phyloP scores from a whole-genome alignment of 495 filamentous ascomycete genomes.

The Viridothelium virens region DNA sequence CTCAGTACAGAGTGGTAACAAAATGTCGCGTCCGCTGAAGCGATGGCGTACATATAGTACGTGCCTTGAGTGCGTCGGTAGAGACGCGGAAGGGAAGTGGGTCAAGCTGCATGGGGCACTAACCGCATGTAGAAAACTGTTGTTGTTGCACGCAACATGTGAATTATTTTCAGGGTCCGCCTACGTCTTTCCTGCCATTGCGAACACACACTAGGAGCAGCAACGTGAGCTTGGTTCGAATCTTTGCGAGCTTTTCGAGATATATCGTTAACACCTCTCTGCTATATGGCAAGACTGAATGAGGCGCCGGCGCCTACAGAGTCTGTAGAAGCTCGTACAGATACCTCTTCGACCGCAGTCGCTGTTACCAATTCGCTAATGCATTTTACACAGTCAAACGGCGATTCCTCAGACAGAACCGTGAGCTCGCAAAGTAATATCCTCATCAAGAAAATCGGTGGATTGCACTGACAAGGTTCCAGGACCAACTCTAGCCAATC shows the following conservation, averaged over 20 bases:
- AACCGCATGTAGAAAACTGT: conserved; percentile 6
- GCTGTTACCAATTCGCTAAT: conserved; percentile 12
- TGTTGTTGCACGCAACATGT: neutral
- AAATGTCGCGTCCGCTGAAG: neutral
- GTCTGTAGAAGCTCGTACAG: conserved; percentile 73
- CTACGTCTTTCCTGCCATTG: neutral
- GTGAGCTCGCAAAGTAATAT: conserved; percentile 68
- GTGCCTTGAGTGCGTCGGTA: too few relatives aligned
- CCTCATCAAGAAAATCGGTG: neutral
- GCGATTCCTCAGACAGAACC: conserved; percentile 84
- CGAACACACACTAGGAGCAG: neutral
- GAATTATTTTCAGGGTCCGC: neutral
- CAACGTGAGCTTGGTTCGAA: neutral
- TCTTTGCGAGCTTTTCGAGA: neutral
- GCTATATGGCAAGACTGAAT: conserved; percentile 83
- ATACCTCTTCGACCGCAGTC: neutral
- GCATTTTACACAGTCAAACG: conserved; percentile 57
- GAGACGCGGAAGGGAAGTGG: neutral
- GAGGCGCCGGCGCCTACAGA: conserved; percentile 62
- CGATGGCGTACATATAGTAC: neutral
- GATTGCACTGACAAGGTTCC: neutral
- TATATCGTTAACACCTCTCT: conserved; percentile 21
- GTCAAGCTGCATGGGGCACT: neutral
- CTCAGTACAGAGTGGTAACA: neutral
- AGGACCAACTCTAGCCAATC: conserved; percentile 86